Evolutionary conservation across 1,284 basidiomycete species (phyloP).

Genomic region (Peniophora sp.): DNA sequence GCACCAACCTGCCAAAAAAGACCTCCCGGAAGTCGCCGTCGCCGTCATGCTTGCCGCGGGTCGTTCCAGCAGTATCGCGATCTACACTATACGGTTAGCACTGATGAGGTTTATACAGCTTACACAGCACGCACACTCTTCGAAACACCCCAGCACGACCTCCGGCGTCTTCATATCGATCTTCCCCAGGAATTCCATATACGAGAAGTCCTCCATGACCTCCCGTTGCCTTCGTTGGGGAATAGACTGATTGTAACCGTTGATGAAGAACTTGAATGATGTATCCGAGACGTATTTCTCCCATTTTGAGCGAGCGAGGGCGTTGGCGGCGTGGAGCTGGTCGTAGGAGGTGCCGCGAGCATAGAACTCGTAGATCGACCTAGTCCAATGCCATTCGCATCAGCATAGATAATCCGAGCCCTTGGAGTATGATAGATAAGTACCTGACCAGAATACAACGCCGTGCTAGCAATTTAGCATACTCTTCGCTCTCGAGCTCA

Average conservation of each 20-base stretch:
- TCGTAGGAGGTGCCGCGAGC: constrained; percentile 62
- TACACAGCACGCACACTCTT: constrained; percentile 70
- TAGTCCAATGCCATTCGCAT: constrained; percentile 22
- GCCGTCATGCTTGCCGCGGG: constrained; percentile 43
- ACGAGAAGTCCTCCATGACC: constrained; percentile 77
- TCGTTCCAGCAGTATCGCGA: constrained; percentile 34
- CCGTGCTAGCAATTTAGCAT: constrained; percentile 66
- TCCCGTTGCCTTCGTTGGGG: constrained; percentile 55
- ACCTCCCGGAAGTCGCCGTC: constrained; percentile 64
- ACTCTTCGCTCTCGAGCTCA: constrained; percentile 61
- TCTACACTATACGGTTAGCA: constrained; percentile 28
- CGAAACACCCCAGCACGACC: constrained; percentile 73
- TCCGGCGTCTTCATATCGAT: constrained; percentile 83
- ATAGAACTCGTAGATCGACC: constrained; percentile 74
- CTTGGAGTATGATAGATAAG: constrained; percentile 18
- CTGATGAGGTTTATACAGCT: not conserved
- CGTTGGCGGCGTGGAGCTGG: constrained; percentile 58
- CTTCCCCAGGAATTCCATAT: constrained; percentile 78
- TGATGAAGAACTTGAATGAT: constrained; percentile 79
- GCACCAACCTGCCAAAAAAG: constrained; percentile 81
- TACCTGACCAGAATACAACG: constrained; percentile 84
- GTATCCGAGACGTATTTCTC: constrained; percentile 51
- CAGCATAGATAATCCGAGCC: not conserved
- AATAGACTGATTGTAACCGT: constrained; percentile 72
- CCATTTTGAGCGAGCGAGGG: constrained; percentile 45